phyloP scores from a whole-genome alignment of 2,329 filamentous ascomycete genomes.

The Anisogramma anomala region DNA sequence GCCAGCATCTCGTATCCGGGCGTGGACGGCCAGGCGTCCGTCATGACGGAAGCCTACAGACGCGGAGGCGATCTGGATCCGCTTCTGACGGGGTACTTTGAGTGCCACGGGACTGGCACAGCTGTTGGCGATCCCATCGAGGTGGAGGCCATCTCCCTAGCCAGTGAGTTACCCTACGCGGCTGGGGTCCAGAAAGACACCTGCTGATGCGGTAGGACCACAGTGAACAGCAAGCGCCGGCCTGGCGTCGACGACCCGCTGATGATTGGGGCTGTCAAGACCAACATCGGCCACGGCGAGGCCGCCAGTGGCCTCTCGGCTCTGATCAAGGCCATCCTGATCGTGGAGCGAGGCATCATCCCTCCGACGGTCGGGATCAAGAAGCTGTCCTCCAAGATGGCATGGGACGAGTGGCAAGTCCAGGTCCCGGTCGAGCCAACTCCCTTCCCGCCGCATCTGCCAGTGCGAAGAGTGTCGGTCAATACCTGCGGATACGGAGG shows the following conservation, averaged over 20 bases:
- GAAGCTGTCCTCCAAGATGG: constrained; percentile 9
- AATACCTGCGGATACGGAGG: constrained; percentile 24
- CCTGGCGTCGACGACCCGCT: constrained; percentile 26
- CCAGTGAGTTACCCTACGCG: too few species aligned
- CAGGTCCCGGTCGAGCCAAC: constrained; percentile 16
- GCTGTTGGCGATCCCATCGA: constrained; percentile 2
- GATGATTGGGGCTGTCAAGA: constrained; percentile 21
- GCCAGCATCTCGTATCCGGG: constrained; percentile 21
- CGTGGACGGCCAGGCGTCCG: constrained; percentile 18
- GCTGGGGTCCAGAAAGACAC: too few species aligned
- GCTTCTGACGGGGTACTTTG: constrained; percentile 22
- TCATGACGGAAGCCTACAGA: constrained; percentile 35
- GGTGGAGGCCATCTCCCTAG: not conserved
- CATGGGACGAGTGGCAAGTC: not conserved
- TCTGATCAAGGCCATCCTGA: constrained; percentile 15
- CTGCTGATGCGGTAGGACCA: too few species aligned
- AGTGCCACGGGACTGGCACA: constrained; percentile 14
- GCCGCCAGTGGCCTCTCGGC: constrained; percentile 15
- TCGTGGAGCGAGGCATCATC: constrained; percentile 13
- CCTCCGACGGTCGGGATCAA: constrained; percentile 11
- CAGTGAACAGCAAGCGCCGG: constrained; percentile 25
- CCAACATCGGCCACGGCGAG: constrained; percentile 17
- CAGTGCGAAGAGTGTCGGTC: constrained; percentile 19
- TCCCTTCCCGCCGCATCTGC: constrained; percentile 23
- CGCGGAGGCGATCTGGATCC: constrained; percentile 30